Conservation (phyloP, 805 yeast genomes). For the Metschnikowia picachoensis region DNA sequence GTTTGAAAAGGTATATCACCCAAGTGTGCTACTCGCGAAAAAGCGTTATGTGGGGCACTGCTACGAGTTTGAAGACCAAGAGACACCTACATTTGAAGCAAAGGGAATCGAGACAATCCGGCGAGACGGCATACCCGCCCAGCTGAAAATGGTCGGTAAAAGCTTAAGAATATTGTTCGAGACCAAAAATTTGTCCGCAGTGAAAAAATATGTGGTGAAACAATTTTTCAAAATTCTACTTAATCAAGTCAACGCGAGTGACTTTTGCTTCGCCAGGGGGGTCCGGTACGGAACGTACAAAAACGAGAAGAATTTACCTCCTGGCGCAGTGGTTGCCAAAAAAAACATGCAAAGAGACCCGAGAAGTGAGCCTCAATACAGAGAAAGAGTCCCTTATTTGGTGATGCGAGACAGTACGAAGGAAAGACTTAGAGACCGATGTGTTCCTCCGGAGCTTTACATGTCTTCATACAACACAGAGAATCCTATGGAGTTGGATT, state of each 20-base stretch:
- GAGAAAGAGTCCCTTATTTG: slow-evolving; percentile 84
- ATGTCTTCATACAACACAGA: slow-evolving; percentile 33
- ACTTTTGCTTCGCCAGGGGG: slow-evolving; percentile 88
- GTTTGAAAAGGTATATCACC: slow-evolving; percentile 91
- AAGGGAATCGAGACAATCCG: slow-evolving; percentile 95
- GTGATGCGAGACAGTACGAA: slow-evolving; percentile 58
- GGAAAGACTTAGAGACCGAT: slow-evolving; percentile 66
- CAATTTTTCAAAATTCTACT: slow-evolving; percentile 65
- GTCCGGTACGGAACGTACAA: slow-evolving; percentile 83
- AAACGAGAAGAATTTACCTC: slow-evolving; percentile 69
- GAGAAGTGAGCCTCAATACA: slow-evolving; percentile 79
- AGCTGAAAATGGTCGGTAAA: slow-evolving; percentile 74
- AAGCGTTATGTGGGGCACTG: slow-evolving; percentile 89
- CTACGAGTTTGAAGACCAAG: slow-evolving; percentile 57
- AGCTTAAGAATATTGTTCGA: slow-evolving; percentile 67
- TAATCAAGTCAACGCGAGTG: slow-evolving; percentile 67
- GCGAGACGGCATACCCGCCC: slow-evolving; percentile 93
- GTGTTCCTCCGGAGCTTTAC: slow-evolving; percentile 74
- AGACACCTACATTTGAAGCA: slow-evolving; percentile 76
- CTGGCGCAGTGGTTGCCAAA: slow-evolving; percentile 84
- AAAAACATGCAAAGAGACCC: slow-evolving; percentile 59
- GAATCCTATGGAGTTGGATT: slow-evolving; percentile 54
- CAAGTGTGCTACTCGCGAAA: slow-evolving; percentile 76
- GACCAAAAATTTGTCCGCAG: slow-evolving; percentile 62
- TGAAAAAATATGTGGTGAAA: slow-evolving; percentile 58